Evolutionary conservation across 345 rosid species (phyloP).

Genomic region (Luvunga scandens): DNA sequence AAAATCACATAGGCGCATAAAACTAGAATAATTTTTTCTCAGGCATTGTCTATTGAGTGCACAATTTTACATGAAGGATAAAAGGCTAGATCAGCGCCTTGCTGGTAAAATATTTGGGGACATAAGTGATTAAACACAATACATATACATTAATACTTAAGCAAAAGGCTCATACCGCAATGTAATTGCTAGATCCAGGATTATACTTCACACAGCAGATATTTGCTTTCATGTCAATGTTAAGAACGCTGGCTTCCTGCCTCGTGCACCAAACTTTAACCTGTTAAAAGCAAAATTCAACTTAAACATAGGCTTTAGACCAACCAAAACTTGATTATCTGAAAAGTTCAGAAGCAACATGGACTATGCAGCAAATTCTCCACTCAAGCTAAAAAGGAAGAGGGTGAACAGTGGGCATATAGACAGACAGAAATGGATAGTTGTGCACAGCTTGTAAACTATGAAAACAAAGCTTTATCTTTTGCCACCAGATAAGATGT

Average conservation of each 20-base stretch:
- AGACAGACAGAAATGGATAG: neutral
- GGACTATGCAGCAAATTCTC: neutral
- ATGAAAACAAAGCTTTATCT: neutral
- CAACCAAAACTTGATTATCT: neutral
- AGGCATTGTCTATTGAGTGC: neutral
- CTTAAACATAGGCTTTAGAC: neutral
- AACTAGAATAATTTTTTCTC: neutral
- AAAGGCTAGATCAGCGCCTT: neutral
- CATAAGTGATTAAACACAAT: neutral
- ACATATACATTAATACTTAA: neutral
- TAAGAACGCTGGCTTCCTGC: conserved; percentile 89
- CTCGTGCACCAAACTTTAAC: conserved; percentile 98
- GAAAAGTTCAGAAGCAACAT: neutral
- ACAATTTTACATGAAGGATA: neutral
- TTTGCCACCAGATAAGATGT: neutral
- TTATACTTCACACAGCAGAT: conserved; percentile 98
- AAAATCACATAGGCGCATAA: neutral
- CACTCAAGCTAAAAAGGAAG: neutral
- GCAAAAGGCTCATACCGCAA: conserved; percentile 63
- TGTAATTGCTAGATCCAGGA: conserved; percentile 92
- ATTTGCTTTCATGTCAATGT: conserved; percentile 98
- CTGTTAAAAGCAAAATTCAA: conserved; percentile 40
- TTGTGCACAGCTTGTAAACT: neutral
- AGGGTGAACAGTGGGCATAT: neutral
- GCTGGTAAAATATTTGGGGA: neutral